Conservation (phyloP, 2,329 filamentous ascomycete species). For the Ophiostoma angusticollis region DNA sequence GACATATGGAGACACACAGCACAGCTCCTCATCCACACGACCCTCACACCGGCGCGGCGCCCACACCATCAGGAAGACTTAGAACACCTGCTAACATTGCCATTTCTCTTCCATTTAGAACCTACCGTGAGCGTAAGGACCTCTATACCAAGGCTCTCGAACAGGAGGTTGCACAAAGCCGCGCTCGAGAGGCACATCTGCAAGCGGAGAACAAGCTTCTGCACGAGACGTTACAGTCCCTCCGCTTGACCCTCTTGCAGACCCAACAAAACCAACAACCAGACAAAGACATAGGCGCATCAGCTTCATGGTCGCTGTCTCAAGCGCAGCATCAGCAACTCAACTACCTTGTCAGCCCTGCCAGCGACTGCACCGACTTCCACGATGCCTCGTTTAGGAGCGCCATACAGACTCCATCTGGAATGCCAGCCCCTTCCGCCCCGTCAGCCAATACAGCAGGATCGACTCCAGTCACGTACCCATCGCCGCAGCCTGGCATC, state of each 20-base stretch:
- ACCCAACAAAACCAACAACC: background rate
- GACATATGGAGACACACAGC: too few relatives aligned
- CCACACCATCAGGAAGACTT: too few relatives aligned
- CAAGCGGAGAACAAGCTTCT: conserved; percentile 2
- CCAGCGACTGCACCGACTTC: background rate
- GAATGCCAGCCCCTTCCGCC: too few relatives aligned
- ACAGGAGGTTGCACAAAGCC: conserved; percentile 4
- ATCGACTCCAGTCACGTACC: too few relatives aligned
- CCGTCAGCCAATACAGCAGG: too few relatives aligned
- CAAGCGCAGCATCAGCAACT: background rate
- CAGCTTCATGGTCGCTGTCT: too few relatives aligned
- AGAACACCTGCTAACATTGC: too few relatives aligned
- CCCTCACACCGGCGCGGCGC: too few relatives aligned
- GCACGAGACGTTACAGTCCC: background rate
- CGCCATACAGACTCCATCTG: background rate
- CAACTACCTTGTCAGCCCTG: background rate
- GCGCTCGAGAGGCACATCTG: conserved; percentile 2
- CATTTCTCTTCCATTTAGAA: too few relatives aligned
- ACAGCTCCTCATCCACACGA: background rate
- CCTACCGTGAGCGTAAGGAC: conserved; percentile 9
- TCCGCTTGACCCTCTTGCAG: background rate
- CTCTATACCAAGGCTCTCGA: conserved; percentile 9
- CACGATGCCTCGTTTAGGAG: background rate
- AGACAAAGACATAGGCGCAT: background rate
- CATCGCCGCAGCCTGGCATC: background rate